Conservation (phyloP, 164 flowering plant species). For the Vitis rupestris region DNA sequence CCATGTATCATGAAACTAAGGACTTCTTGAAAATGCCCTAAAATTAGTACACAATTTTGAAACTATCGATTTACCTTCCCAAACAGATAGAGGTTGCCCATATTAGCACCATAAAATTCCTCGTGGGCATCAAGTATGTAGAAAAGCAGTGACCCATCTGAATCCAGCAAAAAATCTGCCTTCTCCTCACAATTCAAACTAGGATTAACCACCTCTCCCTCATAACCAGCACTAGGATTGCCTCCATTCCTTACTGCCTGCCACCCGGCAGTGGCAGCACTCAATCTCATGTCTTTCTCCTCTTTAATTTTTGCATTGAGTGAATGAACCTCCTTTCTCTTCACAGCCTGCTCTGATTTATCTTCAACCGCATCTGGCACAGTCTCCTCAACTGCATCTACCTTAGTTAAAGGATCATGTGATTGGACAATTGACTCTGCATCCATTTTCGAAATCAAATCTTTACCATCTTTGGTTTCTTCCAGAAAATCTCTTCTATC, state of each 20-base stretch:
- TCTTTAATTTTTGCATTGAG: constrained; percentile 71
- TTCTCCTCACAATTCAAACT: constrained; percentile 38
- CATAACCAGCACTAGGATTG: constrained; percentile 21
- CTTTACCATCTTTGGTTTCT: constrained; percentile 7
- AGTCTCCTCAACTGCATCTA: constrained; percentile 16
- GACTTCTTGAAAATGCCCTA: no score
- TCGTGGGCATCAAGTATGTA: constrained; percentile 90
- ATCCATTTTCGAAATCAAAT: constrained; percentile 9
- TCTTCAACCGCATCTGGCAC: constrained; percentile 16
- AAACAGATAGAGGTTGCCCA: constrained; percentile 83
- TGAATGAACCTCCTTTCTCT: constrained; percentile 27
- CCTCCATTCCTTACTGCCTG: constrained; percentile 50
- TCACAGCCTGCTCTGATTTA: constrained; percentile 30
- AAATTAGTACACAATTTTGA: no score
- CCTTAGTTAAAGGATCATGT: constrained; percentile 7
- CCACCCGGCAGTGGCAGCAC: constrained; percentile 69
- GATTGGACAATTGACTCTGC: constrained; percentile 5
- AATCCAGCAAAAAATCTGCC: constrained; percentile 57
- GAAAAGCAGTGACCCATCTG: constrained; percentile 85
- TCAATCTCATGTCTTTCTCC: constrained; percentile 44
- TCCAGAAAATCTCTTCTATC: constrained; percentile 3
- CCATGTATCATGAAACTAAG: no score
- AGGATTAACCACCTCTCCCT: constrained; percentile 17
- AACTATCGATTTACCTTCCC: constrained; percentile 67
- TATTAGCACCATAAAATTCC: constrained; percentile 68